Percentiles rank a stretch among this genome's conserved stretches.
These are phyloP conservation scores for Bathelium albidoporum DNA, from an alignment of 495 filamentous ascomycete genomes.

Conservation along the genomic window DNA sequence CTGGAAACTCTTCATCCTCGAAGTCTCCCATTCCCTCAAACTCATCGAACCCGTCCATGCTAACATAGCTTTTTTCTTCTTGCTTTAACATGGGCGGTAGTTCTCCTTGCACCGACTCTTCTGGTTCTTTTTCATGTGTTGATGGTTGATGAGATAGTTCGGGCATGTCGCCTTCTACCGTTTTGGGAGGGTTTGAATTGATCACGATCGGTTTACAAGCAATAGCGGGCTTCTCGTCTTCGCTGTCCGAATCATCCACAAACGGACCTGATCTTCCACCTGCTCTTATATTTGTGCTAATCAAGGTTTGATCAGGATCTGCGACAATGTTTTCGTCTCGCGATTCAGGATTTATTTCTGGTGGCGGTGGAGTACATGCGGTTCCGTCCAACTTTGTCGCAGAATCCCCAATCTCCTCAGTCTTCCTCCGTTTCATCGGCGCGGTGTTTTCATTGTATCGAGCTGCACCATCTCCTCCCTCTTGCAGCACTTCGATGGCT, in stretches of 20 bases:
- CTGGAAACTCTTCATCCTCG: conserved; percentile 37
- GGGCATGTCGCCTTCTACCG: neutral
- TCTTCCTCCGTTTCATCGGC: conserved; percentile 38
- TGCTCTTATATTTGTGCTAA: conserved; percentile 27
- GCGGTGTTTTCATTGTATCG: conserved; percentile 45
- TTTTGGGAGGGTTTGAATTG: conserved; percentile 1
- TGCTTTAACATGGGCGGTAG: conserved; percentile 39
- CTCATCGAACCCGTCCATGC: conserved; percentile 55
- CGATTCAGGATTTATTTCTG: neutral
- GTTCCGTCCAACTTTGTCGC: neutral
- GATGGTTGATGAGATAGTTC: neutral
- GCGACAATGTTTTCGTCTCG: neutral
- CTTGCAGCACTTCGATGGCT: conserved; percentile 22
- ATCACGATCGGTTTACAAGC: neutral
- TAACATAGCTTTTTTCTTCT: conserved; percentile 46
- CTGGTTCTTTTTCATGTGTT: neutral
- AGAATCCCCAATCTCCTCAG: conserved; percentile 12
- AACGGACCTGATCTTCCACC: conserved; percentile 41
- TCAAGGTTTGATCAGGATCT: conserved; percentile 11
- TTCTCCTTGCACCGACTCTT: neutral
- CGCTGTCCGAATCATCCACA: conserved; percentile 58
- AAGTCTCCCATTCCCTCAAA: conserved; percentile 42
- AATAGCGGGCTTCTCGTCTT: conserved; percentile 37
- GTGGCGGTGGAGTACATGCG: neutral
- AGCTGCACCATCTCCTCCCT: conserved; percentile 27